Evolutionary conservation across 2,329 filamentous ascomycete genomes (phyloP).

Genomic region (Raffaelea albimanens): DNA sequence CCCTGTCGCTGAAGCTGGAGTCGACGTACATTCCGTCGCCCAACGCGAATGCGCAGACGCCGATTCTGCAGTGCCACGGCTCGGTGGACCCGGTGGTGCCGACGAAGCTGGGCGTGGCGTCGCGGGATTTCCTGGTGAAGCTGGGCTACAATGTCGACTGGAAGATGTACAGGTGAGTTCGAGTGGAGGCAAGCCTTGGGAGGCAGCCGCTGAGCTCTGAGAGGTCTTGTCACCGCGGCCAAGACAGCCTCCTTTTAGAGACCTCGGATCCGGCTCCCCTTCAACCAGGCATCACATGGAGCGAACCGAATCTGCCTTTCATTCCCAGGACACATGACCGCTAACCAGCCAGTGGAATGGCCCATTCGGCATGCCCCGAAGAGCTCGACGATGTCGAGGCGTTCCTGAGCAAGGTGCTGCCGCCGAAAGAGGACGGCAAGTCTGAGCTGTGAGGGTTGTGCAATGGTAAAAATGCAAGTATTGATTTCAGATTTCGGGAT

Average conservation of each 20-base stretch:
- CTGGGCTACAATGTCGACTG: conserved; percentile 67
- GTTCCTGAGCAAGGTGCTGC: conserved; percentile 39
- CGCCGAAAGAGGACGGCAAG: conserved; percentile 25
- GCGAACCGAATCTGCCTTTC: not conserved
- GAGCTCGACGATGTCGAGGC: conserved; percentile 76
- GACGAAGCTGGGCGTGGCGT: conserved; percentile 57
- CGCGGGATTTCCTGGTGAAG: conserved; percentile 56
- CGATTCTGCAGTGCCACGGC: conserved; percentile 88
- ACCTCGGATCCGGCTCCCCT: not conserved
- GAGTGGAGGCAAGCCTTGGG: not conserved
- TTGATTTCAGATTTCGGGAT: too few relatives aligned
- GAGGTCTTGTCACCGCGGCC: not conserved
- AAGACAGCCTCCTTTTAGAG: not conserved
- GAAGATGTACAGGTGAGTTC: conserved; percentile 60
- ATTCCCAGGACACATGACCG: not conserved
- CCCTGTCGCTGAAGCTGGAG: conserved; percentile 44
- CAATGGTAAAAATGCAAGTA: not conserved
- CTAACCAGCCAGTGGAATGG: conserved; percentile 46
- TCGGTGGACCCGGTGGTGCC: conserved; percentile 64
- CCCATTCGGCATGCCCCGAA: conserved; percentile 64
- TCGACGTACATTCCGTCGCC: conserved; percentile 28
- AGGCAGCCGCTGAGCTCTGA: too few relatives aligned
- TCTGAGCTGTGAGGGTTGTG: conserved; percentile 8
- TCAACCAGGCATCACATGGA: too few relatives aligned
- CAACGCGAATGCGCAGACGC: conserved; percentile 57